Evolutionary conservation across 805 yeast species (phyloP), one percentile per base, ranked within the genome.

Genomic region (Yamadazyma philogaea): DNA sequence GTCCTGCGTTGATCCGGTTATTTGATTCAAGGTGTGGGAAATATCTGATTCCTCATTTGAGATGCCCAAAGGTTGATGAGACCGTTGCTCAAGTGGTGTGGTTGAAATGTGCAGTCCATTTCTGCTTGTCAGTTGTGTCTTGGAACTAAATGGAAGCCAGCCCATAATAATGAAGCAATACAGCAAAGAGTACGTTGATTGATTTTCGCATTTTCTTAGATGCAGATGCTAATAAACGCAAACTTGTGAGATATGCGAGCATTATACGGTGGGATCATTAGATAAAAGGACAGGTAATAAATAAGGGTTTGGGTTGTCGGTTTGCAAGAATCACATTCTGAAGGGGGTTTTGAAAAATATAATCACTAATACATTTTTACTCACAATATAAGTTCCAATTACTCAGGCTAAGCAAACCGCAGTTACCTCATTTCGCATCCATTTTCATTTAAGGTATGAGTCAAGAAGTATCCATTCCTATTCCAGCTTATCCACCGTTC

Each of bases 401-500:
- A n/a, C n/a, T n/a, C n/a, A n/a, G n/a, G n/a, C n/a, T n/a, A n/a
- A 7, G 28, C 10, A 24, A 3, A 24, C 10, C 28, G 28, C n/a
- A n/a, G n/a, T 11, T 24, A 14, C 4, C 6, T 6, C 16, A 30
- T 10, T 30, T 30, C 33, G 33, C 33, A 7, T 30, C 33, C 16
- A 6, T 30, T 30, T 16, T 30, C 18, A 15, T 16, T n/a, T 30
- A 24, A 6, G 26, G n/a, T 4, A 37, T 37, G 40, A 37, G 40
- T 37, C 30, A 36, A 16, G 41, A 31, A 22, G 4, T 39, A 7
- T 7, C 26, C 2, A 21, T 43, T 17, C 44, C 87, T 2, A 75
- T 84, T 7, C 84, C 85, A 15, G 74, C 77, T 19, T 85, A 79
- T 46, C 93, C 93, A 7, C 89, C 90, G 1, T 84, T 84, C 62